phyloP scores from a whole-genome alignment of 768 basidiomycete species.

The Mrakia frigida region DNA sequence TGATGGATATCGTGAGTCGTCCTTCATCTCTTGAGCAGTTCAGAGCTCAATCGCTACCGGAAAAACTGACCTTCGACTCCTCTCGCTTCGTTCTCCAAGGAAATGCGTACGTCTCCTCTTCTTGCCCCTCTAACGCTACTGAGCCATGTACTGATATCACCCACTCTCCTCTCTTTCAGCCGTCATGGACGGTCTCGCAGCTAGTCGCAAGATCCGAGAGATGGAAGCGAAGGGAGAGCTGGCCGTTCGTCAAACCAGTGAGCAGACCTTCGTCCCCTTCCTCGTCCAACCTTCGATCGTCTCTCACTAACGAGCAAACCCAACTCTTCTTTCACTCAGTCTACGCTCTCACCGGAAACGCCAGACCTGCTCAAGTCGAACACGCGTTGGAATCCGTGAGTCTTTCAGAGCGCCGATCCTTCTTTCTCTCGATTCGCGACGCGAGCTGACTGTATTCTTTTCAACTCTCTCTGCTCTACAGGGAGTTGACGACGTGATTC shows the following conservation, averaged over 20 bases:
- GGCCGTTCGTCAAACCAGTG: not conserved
- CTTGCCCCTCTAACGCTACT: not conserved
- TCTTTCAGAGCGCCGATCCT: not conserved
- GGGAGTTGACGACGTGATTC: slow-evolving; percentile 13
- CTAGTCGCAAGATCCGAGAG: slow-evolving; percentile 32
- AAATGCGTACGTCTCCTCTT: slow-evolving; percentile 1
- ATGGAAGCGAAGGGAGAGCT: slow-evolving; percentile 27
- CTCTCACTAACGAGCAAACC: not conserved
- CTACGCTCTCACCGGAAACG: slow-evolving; percentile 17
- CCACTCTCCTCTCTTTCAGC: slow-evolving; percentile 29
- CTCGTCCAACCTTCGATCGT: not conserved
- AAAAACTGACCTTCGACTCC: not conserved
- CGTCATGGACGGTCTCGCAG: slow-evolving; percentile 35
- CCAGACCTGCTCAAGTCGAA: not conserved
- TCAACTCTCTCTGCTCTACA: not conserved
- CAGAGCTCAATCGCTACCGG: not conserved
- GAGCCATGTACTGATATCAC: too few relatives aligned
- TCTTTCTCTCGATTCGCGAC: not conserved
- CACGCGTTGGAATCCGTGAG: not conserved
- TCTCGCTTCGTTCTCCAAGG: not conserved
- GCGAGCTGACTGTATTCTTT: too few relatives aligned
- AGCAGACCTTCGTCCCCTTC: not conserved
- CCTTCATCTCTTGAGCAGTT: not conserved
- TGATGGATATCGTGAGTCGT: slow-evolving; percentile 21
- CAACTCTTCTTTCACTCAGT: not conserved